Evolutionary conservation across 108 stramenopile genomes (phyloP), one percentile per base, ranked within the genome.

Genomic region (Licmophora abbreviata): DNA sequence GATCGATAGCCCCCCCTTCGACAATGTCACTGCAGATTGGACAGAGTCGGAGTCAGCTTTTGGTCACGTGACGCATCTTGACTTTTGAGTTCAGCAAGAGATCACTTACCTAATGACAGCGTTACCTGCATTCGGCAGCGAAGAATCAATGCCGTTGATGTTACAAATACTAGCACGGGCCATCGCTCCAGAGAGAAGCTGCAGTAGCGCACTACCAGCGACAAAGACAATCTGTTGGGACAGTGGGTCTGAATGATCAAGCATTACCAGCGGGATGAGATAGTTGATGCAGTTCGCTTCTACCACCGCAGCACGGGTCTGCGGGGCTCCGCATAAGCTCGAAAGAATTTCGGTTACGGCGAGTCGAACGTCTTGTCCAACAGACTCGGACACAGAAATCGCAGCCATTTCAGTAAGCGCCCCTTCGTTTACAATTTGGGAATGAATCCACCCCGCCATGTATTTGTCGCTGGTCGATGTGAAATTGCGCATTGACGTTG

Each of bases 371-470:
- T 74, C 70, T 41, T 67, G 50, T 8, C 74, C 80, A 44, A 82
- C 62, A n/a, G n/a, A n/a, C n/a, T n/a, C n/a, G n/a, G n/a, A n/a
- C n/a, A n/a, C n/a, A n/a, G n/a, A n/a, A n/a, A n/a, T n/a, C n/a
- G n/a, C n/a, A n/a, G n/a, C n/a, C n/a, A n/a, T n/a, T 25, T 63
- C 76, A 23, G 41, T 43, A 4, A 82, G 38, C 5, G 76, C 80
- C 9, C 72, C 70, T 44, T 77, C 69, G 43, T 74, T 77, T 29
- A 82, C 76, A 40, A 77, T 66, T 52, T 82, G 73, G 14, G 80
- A 77, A 48, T 82, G 80, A 57, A 82, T 75, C 80, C 80, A 82
- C 1, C 80, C 80, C 31, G 80, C 80, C 60, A 71, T 74, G 44
- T 82, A 82, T 12, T 49, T 61, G 56, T 82, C 73, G 29, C 73